Base-by-base conservation (phyloP, 2,329 filamentous ascomycete genomes). In the Orbilia javanica region DNA sequence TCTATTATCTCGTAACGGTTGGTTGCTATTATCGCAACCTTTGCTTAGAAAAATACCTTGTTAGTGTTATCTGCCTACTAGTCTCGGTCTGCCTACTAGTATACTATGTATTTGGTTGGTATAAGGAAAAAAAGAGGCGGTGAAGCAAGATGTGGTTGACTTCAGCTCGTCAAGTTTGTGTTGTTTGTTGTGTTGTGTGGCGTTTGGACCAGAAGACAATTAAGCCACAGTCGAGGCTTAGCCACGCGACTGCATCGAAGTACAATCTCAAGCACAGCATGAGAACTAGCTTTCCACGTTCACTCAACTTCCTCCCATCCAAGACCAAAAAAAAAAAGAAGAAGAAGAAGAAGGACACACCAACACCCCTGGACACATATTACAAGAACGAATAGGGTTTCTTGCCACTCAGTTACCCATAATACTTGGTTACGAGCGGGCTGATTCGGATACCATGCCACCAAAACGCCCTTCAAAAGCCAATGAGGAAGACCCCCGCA, bases 381-480 rank as follows among this genome's bases (percentile, higher is more conserved):
- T 53, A 29, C 50, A 18, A 31, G 25, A 31, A 53, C 27, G 15
- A 29, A 53, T 31, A 29, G 50, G 13, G 22, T 22, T 25, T 10
- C 20, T 50, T 50, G 46, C 20, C 46, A 25, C 20, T 25, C 8
- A 25, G 18, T 7, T 48, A 22, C 20, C 18, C 20, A 25, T 50
- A 5, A 25, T 25, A 3, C 25, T 46, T 57, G 3, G 42, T 31
- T 15, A 53, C 50, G 50, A 53, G n/a, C n/a, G n/a, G 13, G 13
- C 29, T 31, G 25, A 53, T 11, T 22, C n/a, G 11, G 34, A 8
- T 50, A 65, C 72, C 4, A 77, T 77, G 73, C 73, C 73, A 53
- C 73, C 73, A 15, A 77, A 77, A 29, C 60, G 62, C 25, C 46
- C 73, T 22, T 70, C 73, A 36, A 77, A 66, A 48, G 42, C 66